Evolutionary conservation across 2,329 filamentous ascomycete species (phyloP).

Genomic region (Talaromyces pinophilus): DNA sequence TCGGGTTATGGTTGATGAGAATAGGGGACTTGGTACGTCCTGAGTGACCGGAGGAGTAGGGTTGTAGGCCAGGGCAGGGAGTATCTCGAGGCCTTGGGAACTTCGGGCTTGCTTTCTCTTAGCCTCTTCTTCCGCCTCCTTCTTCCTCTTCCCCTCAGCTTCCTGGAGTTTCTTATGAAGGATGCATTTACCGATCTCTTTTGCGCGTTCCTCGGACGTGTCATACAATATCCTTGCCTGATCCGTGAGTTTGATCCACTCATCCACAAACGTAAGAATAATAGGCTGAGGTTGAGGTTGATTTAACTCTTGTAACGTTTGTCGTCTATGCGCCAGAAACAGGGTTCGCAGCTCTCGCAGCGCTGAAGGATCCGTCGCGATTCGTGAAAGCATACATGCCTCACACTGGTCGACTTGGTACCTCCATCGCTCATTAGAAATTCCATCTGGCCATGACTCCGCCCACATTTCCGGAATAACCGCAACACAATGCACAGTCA

Average conservation of each 20-base stretch:
- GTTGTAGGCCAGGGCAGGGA: not conserved
- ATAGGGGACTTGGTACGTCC: not conserved
- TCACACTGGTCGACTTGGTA: conserved; percentile 40
- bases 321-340: not conserved
- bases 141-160: not conserved
- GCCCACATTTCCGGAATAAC: conserved; percentile 19
- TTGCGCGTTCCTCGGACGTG: not conserved
- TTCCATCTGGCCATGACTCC: not conserved
- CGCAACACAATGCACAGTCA: not conserved
- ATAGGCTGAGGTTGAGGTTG: conserved; percentile 27
- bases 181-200: not conserved
- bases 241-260: conserved; percentile 29
- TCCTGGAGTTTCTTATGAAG: not conserved
- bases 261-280: conserved; percentile 35
- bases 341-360: conserved; percentile 33
- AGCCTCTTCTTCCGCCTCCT: not conserved
- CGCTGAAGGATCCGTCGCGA: conserved; percentile 30
- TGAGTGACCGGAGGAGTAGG: not conserved
- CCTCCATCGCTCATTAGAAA: conserved; percentile 22
- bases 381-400: conserved; percentile 41
- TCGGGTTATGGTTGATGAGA: conserved; percentile 2
- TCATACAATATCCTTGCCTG: conserved; percentile 2
- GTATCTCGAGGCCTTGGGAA: not conserved
- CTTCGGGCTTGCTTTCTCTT: not conserved
- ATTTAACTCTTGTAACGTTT: not conserved